Percentiles rank a stretch among this genome's conserved stretches.
Evolutionary conservation across 2,329 filamentous ascomycete genomes (phyloP).

Genomic region (Xylariaceae sp.): DNA sequence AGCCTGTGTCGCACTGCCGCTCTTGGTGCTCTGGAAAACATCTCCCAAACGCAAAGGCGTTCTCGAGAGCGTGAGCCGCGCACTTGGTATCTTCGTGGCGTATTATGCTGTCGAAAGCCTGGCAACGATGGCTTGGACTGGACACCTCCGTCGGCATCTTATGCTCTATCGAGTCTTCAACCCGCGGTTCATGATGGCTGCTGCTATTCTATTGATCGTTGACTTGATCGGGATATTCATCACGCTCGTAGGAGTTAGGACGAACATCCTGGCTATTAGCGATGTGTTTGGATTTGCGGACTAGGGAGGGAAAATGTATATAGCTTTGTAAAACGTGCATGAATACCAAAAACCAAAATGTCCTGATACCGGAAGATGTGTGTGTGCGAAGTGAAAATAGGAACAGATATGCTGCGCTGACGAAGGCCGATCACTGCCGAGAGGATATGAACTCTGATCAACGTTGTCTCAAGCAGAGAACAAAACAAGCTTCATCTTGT

Average conservation of each 20-base stretch:
- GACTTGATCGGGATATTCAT: slow-evolving; percentile 71
- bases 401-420: too few relatives aligned
- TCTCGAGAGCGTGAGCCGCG: slow-evolving; percentile 66
- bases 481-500: too few relatives aligned
- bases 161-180: slow-evolving; percentile 96
- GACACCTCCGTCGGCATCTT: slow-evolving; percentile 80
- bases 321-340: too few relatives aligned
- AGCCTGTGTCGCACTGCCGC: slow-evolving; percentile 72
- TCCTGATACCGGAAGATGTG: too few relatives aligned
- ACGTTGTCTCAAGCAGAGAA: too few relatives aligned
- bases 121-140: slow-evolving; percentile 87
- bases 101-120: slow-evolving; percentile 82
- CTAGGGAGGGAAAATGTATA: slow-evolving; percentile 19
- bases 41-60: slow-evolving; percentile 67
- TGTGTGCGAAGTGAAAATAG: too few relatives aligned
- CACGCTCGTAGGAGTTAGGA: slow-evolving; percentile 68
- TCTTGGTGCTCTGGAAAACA: slow-evolving; percentile 85
- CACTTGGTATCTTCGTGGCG: slow-evolving; percentile 69
- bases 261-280: slow-evolving; percentile 72
- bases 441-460: too few relatives aligned
- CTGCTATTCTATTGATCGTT: slow-evolving; percentile 66
- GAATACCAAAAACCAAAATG: too few relatives aligned
- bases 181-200: slow-evolving; percentile 84
- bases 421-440: too few relatives aligned
- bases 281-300: slow-evolving; percentile 84